Percentiles rank a stretch among this genome's conserved stretches.
Evolutionary conservation across 164 flowering plant genomes (phyloP).

Genomic region (Dillenia turbinata): DNA sequence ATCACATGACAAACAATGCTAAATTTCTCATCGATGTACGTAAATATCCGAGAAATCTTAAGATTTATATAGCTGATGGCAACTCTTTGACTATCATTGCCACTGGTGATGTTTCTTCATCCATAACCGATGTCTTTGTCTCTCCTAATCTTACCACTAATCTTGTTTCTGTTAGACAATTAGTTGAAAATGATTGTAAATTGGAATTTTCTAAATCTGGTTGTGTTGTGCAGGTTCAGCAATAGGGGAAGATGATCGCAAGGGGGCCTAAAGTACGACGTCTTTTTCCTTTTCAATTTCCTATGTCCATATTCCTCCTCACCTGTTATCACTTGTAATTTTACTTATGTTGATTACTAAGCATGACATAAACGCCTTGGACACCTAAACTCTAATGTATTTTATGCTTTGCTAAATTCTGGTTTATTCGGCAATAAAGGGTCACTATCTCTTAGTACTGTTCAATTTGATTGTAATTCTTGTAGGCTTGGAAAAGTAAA

Average conservation of each 20-base stretch:
- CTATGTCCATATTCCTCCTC: background rate
- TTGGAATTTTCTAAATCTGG: constrained; percentile 1
- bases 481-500: constrained; percentile 7
- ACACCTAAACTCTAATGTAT: background rate
- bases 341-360: background rate
- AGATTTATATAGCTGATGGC: constrained; percentile 1
- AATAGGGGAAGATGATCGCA: background rate
- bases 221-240: background rate
- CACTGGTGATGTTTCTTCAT: background rate
- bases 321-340: background rate
- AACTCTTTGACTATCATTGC: background rate
- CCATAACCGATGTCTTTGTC: background rate
- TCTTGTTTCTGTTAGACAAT: background rate
- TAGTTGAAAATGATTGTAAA: constrained; percentile 4
- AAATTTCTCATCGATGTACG: background rate
- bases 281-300: constrained; percentile 1
- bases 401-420: background rate
- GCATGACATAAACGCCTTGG: background rate
- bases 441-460: background rate
- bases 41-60: background rate
- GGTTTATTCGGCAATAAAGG: background rate
- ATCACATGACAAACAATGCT: constrained; percentile 1
- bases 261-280: background rate
- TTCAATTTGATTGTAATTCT: background rate
- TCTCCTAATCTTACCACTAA: background rate